Evolutionary conservation across 495 filamentous ascomycete species (phyloP), one percentile per base, ranked within the genome.

Genomic region (Aspergillus hancockii): DNA sequence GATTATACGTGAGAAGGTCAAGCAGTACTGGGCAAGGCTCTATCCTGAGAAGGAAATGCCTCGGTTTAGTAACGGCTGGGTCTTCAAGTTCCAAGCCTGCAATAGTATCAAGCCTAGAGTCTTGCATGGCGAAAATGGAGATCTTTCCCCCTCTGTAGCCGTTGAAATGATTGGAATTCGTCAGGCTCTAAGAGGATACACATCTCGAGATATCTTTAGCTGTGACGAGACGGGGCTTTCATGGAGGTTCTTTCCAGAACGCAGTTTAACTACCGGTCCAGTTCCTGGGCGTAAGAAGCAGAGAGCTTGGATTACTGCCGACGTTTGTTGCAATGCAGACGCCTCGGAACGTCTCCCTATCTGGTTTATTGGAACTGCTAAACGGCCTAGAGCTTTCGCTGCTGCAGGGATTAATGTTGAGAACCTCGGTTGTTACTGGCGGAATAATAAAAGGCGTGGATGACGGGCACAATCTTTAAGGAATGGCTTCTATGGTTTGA

Each of bases 401-500:
- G 36, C 50, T 16, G 55, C 58, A 21, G 46, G 57, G 9, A 55
- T 67, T 21, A 55, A 63, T 47, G 58, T 71, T 34, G 53, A 57
- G 34, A 67, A 57, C 36, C 49, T 70, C 10, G 61, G 59, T 7
- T 60, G 41, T 25, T 40, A 53, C 14, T 71, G 63, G 58, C 32
- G 60, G 8, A 54, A 14, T 34, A 73, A 71, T 59, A 65, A 66
- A 67, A 67, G 23, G 67, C 67, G 13, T 74, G 64, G 59, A 72
- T 75, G 62, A 71, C 60, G 18, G 45, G 52, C 16, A 23, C 25
- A 2, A 66, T 75, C 25, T 65, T 63, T 38, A 47, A 64, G 31
- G 65, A 73, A 54, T 74, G 64, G 61, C 32, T 74, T 34, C 22
- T 54, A 1, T 60, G 43, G 60, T 74, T 76, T 60, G 47, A 72